These are phyloP conservation scores for Paecilomyces variotii DNA, from an alignment of 2,329 filamentous ascomycete species.

Conservation along the genomic window DNA sequence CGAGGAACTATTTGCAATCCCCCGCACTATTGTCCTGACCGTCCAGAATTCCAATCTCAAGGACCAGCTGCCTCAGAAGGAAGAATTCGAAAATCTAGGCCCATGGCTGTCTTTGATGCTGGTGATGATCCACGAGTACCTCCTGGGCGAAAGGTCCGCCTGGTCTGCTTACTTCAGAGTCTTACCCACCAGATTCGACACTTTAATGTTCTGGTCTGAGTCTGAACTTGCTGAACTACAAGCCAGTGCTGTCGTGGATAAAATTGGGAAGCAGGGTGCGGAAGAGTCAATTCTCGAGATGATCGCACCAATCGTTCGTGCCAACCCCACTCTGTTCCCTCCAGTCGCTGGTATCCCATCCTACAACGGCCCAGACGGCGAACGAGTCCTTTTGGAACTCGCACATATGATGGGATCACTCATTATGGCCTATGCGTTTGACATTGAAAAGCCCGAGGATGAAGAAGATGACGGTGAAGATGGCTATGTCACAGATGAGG, in stretches of 20 bases:
- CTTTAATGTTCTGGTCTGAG: slow-evolving; percentile 80
- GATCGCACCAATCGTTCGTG: slow-evolving; percentile 45
- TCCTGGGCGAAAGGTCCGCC: slow-evolving; percentile 50
- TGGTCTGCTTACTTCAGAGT: slow-evolving; percentile 76
- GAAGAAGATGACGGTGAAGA: slow-evolving; percentile 49
- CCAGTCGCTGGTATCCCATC: slow-evolving; percentile 30
- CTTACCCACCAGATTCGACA: slow-evolving; percentile 66
- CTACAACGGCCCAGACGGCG: slow-evolving; percentile 30
- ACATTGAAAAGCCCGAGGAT: slow-evolving; percentile 56
- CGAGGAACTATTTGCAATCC: slow-evolving; percentile 73
- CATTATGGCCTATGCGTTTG: slow-evolving; percentile 91
- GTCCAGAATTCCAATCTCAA: slow-evolving; percentile 63
- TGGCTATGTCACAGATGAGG: slow-evolving; percentile 51
- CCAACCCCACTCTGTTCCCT: slow-evolving; percentile 36
- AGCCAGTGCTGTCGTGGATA: slow-evolving; percentile 65
- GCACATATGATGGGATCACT: slow-evolving; percentile 78
- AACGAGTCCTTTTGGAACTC: slow-evolving; percentile 44
- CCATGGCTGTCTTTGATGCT: slow-evolving; percentile 59
- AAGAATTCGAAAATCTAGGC: slow-evolving; percentile 42
- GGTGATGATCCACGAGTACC: slow-evolving; percentile 69
- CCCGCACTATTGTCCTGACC: slow-evolving; percentile 62
- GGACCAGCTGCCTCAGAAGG: slow-evolving; percentile 42
- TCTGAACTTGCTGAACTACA: slow-evolving; percentile 65
- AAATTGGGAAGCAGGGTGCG: slow-evolving; percentile 67
- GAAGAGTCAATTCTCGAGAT: slow-evolving; percentile 58